These are phyloP conservation scores for Sarocladium brachiariae DNA, from an alignment of 2,329 filamentous ascomycete genomes.

Conservation along the genomic window DNA sequence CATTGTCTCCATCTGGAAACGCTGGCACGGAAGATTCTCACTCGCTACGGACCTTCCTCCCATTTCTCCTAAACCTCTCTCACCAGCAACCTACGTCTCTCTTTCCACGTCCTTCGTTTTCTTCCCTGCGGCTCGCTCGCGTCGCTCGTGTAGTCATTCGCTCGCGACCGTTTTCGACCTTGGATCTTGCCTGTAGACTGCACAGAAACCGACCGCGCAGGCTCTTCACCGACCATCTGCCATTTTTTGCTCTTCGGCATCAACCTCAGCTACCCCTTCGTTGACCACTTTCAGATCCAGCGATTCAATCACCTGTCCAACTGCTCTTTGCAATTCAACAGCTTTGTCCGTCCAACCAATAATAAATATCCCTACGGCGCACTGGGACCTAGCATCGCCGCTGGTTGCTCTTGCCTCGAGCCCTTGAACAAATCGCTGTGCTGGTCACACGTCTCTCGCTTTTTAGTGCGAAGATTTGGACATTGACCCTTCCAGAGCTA, in stretches of 20 bases:
- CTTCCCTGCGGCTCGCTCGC: not conserved
- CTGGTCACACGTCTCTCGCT: conserved; percentile 1
- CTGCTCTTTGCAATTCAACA: not conserved
- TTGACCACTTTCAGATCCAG: not conserved
- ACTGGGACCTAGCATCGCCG: not conserved
- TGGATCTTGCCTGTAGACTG: not conserved
- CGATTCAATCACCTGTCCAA: not conserved
- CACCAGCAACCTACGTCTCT: not conserved
- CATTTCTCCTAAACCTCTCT: not conserved
- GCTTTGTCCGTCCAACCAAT: not conserved
- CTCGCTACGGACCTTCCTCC: conserved; percentile 10
- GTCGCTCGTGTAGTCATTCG: not conserved
- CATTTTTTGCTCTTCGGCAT: not conserved
- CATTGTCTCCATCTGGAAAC: conserved; percentile 1
- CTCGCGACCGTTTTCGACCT: not conserved
- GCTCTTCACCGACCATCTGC: not conserved
- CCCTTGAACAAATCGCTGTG: not conserved
- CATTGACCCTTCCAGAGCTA: not conserved
- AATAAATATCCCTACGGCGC: not conserved
- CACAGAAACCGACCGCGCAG: no score
- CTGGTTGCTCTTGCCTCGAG: not conserved
- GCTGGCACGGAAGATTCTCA: conserved; percentile 4
- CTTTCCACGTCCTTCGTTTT: conserved; percentile 9
- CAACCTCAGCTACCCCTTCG: not conserved
- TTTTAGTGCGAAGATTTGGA: not conserved